Base-by-base conservation (phyloP, 805 yeast genomes). In the Kodamaea kaohsiungensis region DNA sequence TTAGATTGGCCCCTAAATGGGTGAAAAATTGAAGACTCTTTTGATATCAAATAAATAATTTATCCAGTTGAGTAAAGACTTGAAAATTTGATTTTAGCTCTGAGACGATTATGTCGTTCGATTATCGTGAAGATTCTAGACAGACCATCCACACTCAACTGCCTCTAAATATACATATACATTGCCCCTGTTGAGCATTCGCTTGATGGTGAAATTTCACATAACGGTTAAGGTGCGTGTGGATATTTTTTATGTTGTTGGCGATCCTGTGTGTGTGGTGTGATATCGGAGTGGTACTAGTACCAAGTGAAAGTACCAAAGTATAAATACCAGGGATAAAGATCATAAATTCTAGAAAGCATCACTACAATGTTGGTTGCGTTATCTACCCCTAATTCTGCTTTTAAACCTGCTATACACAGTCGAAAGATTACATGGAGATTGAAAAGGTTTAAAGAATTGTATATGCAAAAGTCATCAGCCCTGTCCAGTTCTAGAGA, bases 331-430 rank as follows among this genome's bases (percentile, higher is more conserved):
- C 35, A 19, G 5, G 47, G 6, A 15, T 3, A 22, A 43, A 19
- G 27, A 9, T 18, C 47, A 16, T 7, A 9, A 12, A 8, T 43
- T 22, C 47, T 10, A 7, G 19, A 8, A 10, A 8, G 17, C 10
- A 16, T 16, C 17, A 5, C 22, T 19, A 12, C 17, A 18, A 49
- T 49, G 52, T 22, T 49, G 27, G 25, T 42, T 9, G 52, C 52
- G 1, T 49, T 49, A 22, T n/a, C 42, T 35, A 42, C 47, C 19
- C 48, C 47, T 3, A 42, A 43, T 35, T 50, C 53, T 22, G 38
- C 53, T 2, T 50, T 50, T 42, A 19, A 50, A 37, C 53, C 53
- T 13, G 18, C 48, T 13, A 5, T 50, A 19, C 46, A 22, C n/a
- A 50, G 43, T n/a, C 7, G 30, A 2, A 13, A 43, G 12, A 15